Percentiles rank a stretch among this genome's conserved stretches.
These are phyloP conservation scores for Aspergillus uvarum DNA, from an alignment of 2,329 filamentous ascomycete genomes.

Conservation along the genomic window DNA sequence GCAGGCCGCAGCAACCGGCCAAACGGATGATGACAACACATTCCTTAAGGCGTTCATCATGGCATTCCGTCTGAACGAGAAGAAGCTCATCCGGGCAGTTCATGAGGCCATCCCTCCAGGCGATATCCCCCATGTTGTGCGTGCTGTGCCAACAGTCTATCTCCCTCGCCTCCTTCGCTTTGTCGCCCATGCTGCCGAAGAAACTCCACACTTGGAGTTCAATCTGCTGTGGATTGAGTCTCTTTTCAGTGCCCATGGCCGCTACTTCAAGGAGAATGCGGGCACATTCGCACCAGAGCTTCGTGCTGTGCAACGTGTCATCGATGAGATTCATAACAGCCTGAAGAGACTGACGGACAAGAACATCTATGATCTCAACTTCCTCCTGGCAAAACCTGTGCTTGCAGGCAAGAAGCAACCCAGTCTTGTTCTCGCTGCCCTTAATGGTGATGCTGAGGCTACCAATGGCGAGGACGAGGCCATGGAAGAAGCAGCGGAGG, in stretches of 20 bases:
- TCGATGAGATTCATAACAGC: conserved; percentile 77
- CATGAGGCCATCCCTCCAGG: conserved; percentile 77
- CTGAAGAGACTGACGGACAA: conserved; percentile 80
- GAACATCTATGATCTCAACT: conserved; percentile 87
- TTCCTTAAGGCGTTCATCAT: conserved; percentile 93
- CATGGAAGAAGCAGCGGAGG: conserved; percentile 33
- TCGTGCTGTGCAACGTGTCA: conserved; percentile 75
- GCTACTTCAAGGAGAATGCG: conserved; percentile 78
- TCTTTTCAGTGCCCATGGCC: conserved; percentile 75
- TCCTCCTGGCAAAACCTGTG: conserved; percentile 61
- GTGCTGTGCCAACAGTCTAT: conserved; percentile 79
- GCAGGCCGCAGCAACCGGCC: conserved; percentile 33
- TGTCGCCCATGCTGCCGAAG: conserved; percentile 81
- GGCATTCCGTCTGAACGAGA: conserved; percentile 93
- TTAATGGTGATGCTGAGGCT: conserved; percentile 19
- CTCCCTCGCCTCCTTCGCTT: conserved; percentile 81
- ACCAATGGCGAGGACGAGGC: conserved; percentile 25
- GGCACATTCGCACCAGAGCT: conserved; percentile 81
- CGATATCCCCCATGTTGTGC: conserved; percentile 75
- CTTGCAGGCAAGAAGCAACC: conserved; percentile 31
- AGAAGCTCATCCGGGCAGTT: conserved; percentile 75
- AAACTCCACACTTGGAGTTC: conserved; percentile 91
- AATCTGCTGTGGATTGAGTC: conserved; percentile 91
- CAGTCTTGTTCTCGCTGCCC: conserved; percentile 28
- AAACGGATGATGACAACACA: conserved; percentile 67